phyloP scores from a whole-genome alignment of 225 moss, liverwort and hornwort genomes.

The Neckera pumila region DNA sequence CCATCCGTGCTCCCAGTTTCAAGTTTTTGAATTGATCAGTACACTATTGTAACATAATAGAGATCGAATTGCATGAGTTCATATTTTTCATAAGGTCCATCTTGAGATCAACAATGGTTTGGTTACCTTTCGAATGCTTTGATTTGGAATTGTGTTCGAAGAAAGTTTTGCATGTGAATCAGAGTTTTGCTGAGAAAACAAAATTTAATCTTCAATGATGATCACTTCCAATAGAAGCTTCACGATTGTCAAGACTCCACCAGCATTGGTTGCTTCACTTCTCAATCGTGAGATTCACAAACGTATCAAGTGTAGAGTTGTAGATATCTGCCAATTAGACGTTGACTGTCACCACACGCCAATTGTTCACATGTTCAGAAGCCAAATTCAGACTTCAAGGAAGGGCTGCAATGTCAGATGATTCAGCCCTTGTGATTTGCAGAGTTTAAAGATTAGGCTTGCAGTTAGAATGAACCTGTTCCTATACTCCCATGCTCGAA shows the following conservation, averaged over 20 bases:
- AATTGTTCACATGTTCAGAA: background rate
- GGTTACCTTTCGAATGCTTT: background rate
- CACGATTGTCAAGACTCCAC: background rate
- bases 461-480: background rate
- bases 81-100: too few relatives aligned
- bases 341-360: background rate
- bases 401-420: background rate
- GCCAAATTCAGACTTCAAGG: background rate
- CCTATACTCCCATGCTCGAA: background rate
- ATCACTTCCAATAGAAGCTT: constrained; percentile 22
- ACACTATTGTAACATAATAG: too few relatives aligned
- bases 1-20: too few relatives aligned
- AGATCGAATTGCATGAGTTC: too few relatives aligned
- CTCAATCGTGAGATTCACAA: background rate
- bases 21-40: too few relatives aligned
- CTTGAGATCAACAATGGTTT: background rate
- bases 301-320: background rate
- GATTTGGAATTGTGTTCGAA: background rate
- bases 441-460: background rate
- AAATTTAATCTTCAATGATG: background rate
- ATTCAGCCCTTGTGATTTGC: background rate
- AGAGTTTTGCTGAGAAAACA: background rate
- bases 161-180: background rate
- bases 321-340: background rate
- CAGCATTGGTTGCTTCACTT: background rate